Evolutionary conservation across 345 rosid species (phyloP).

Genomic region (Eucalyptus leucophloia): DNA sequence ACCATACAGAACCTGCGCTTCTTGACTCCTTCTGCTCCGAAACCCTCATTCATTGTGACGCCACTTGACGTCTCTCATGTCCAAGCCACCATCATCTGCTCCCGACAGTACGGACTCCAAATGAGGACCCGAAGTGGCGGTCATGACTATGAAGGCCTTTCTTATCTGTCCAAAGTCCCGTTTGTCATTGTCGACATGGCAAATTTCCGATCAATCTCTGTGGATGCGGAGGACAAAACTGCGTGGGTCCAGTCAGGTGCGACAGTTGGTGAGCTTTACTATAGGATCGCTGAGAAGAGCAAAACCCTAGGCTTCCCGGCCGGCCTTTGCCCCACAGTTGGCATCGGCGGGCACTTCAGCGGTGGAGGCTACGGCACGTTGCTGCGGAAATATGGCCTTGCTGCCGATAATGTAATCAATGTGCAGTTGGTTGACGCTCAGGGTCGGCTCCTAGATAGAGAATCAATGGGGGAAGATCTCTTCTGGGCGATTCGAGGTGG

Average conservation of each 20-base stretch:
- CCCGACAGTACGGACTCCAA: slow-evolving; percentile 9
- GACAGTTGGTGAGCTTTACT: slow-evolving; percentile 40
- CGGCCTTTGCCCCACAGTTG: slow-evolving; percentile 31
- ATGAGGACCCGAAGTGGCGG: slow-evolving; percentile 39
- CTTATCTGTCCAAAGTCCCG: slow-evolving; percentile 24
- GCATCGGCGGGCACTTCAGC: slow-evolving; percentile 26
- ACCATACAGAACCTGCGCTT: neutral
- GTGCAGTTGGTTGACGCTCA: slow-evolving; percentile 16
- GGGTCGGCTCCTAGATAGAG: slow-evolving; percentile 32
- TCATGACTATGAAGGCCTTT: slow-evolving; percentile 48
- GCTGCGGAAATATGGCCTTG: slow-evolving; percentile 43
- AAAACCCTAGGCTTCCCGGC: slow-evolving; percentile 32
- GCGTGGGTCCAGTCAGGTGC: slow-evolving; percentile 58
- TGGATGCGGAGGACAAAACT: slow-evolving; percentile 15
- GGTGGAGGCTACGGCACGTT: slow-evolving; percentile 43
- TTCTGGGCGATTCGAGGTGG: slow-evolving; percentile 61
- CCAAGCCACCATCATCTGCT: slow-evolving; percentile 25
- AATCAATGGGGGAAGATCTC: slow-evolving; percentile 32
- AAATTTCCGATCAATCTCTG: slow-evolving; percentile 24
- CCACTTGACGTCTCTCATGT: slow-evolving; percentile 22
- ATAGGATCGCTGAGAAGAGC: slow-evolving; percentile 26
- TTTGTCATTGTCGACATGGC: slow-evolving; percentile 32
- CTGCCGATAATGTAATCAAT: slow-evolving; percentile 34
- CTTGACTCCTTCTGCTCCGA: slow-evolving; percentile 3
- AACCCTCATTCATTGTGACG: slow-evolving; percentile 12